Evolutionary conservation across 495 filamentous ascomycete species (phyloP).

Genomic region (Xylaria sp.): DNA sequence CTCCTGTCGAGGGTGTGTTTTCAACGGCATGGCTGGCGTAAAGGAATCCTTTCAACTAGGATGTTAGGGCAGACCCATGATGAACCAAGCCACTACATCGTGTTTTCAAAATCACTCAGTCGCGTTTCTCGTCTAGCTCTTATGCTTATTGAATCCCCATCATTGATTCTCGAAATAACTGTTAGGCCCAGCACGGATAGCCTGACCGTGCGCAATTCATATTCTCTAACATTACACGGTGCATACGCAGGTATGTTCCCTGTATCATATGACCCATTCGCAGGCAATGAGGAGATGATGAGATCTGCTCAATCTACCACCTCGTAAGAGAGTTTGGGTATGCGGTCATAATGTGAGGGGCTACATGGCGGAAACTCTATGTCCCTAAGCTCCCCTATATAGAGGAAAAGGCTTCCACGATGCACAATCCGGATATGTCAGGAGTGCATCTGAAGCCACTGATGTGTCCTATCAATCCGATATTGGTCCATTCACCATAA

Average conservation of each 20-base stretch:
- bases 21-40: constrained; percentile 16
- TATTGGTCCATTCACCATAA: neutral
- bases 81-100: neutral
- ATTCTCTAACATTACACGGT: neutral
- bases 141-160: neutral
- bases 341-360: constrained; percentile 15
- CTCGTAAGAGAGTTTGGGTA: neutral
- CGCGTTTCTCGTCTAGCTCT: neutral
- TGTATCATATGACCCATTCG: neutral
- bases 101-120: neutral
- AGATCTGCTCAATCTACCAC: neutral
- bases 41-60: constrained; percentile 31
- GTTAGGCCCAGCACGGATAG: neutral
- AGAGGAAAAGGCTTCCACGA: neutral
- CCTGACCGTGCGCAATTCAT: neutral
- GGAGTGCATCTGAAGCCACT: neutral
- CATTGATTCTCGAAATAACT: neutral
- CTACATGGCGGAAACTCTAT: neutral
- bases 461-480: neutral
- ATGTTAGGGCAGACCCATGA: neutral
- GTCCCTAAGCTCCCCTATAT: too few relatives aligned
- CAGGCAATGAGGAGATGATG: neutral
- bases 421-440: neutral
- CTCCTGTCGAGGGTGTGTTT: neutral
- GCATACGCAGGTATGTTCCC: neutral